Conservation (phyloP, 169 alveolate genomes). For the Cyclospora cayetanensis region DNA sequence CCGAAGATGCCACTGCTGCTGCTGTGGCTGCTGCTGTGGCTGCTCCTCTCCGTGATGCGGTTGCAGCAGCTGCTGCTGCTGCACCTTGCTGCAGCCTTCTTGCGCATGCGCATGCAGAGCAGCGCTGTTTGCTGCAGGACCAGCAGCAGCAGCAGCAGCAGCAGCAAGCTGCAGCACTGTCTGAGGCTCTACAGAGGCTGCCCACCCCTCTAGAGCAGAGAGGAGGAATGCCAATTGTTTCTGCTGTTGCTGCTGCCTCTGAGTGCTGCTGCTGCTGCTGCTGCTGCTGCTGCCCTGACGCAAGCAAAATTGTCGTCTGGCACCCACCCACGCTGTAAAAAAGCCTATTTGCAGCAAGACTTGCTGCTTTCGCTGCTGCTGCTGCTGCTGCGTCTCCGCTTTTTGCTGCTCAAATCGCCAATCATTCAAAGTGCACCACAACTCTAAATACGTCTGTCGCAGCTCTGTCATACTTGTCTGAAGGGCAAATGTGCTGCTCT, state of each 20-base stretch:
- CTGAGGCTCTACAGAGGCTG: no score
- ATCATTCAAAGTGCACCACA: not conserved
- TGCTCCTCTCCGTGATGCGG: not conserved
- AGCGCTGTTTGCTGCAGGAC: not conserved
- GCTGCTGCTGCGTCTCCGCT: no score
- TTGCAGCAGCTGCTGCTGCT: not conserved
- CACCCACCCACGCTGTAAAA: not conserved
- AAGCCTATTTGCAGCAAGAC: no score
- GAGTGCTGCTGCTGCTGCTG: not conserved
- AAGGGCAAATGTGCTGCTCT: no score
- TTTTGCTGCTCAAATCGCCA: not conserved
- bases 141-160: no score
- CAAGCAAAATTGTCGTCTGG: not conserved
- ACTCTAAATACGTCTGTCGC: not conserved
- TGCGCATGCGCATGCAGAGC: not conserved
- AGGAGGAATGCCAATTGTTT: no score
- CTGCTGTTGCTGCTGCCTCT: not conserved
- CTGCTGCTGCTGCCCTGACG: not conserved
- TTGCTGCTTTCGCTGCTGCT: no score
- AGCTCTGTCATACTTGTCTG: no score
- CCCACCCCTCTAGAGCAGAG: no score
- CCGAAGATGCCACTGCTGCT: not conserved
- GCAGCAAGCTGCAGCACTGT: no score
- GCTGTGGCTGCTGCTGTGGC: no score
- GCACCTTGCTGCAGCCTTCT: no score